Evolutionary conservation across 2,329 filamentous ascomycete genomes (phyloP).

Genomic region (Onygenales sp.): DNA sequence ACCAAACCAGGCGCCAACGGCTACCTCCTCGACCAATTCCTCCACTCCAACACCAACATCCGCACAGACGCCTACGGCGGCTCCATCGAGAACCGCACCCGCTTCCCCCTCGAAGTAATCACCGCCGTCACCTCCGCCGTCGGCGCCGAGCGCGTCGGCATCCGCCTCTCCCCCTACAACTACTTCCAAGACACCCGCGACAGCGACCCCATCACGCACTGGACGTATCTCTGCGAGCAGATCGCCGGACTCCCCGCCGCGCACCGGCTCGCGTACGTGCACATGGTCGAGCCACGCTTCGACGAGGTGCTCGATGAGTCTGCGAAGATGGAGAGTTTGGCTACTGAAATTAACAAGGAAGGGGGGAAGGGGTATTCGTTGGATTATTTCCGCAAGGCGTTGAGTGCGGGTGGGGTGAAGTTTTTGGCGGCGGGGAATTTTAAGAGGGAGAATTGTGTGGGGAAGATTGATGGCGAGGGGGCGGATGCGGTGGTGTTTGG

Average conservation of each 20-base stretch:
- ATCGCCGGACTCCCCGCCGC: conserved; percentile 43
- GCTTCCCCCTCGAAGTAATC: conserved; percentile 46
- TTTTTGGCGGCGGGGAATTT: conserved; percentile 41
- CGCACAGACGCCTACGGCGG: conserved; percentile 44
- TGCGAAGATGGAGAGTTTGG: background rate
- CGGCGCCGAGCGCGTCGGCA: conserved; percentile 36
- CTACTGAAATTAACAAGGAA: conserved; percentile 21
- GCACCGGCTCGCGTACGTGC: conserved; percentile 50
- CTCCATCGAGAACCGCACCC: conserved; percentile 40
- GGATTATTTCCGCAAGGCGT: conserved; percentile 27
- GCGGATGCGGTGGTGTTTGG: conserved; percentile 33
- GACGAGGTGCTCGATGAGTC: conserved; percentile 4
- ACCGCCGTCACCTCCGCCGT: conserved; percentile 33
- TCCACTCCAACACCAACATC: conserved; percentile 37
- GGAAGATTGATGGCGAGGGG: conserved; percentile 9
- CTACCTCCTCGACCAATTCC: conserved; percentile 45
- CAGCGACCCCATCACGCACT: conserved; percentile 54
- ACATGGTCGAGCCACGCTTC: conserved; percentile 52
- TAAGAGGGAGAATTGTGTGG: conserved; percentile 6
- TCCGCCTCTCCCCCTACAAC: conserved; percentile 36
- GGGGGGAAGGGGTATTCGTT: conserved; percentile 34
- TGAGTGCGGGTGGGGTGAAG: conserved; percentile 33
- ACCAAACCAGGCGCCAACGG: conserved; percentile 29
- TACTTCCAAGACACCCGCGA: conserved; percentile 45
- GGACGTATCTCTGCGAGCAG: conserved; percentile 33